These are phyloP conservation scores for Paraglomus brasilianum DNA, from an alignment of 192 early-diverging fungal genomes.

Conservation along the genomic window DNA sequence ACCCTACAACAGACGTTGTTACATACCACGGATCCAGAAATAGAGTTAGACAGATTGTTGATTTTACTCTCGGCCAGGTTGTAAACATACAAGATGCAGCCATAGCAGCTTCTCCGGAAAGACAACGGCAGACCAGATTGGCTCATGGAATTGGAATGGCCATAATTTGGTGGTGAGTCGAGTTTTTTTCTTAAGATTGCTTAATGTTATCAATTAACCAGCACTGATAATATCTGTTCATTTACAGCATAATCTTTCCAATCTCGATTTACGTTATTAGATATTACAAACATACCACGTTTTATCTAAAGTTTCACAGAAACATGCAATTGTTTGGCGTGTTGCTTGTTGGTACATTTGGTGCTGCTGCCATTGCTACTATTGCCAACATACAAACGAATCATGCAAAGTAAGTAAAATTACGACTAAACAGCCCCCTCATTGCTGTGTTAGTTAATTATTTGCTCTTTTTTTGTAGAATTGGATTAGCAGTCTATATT, in stretches of 20 bases:
- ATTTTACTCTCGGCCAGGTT: too few species aligned
- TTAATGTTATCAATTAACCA: neutral
- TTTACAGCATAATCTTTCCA: slow-evolving; percentile 16
- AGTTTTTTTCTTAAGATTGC: neutral
- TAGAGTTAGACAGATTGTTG: too few species aligned
- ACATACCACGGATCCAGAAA: too few species aligned
- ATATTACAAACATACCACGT: slow-evolving; percentile 23
- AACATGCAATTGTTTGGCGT: slow-evolving; percentile 24
- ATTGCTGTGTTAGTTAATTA: too few species aligned
- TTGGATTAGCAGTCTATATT: slow-evolving; percentile 21
- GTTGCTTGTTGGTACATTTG: slow-evolving; percentile 16
- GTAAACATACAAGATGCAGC: neutral
- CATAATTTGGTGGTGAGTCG: slow-evolving; percentile 12
- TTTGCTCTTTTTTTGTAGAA: neutral
- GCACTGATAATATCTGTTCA: neutral
- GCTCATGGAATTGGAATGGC: slow-evolving; percentile 29
- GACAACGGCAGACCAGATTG: neutral
- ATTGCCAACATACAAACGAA: neutral
- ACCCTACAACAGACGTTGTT: neutral
- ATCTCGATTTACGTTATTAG: slow-evolving; percentile 23
- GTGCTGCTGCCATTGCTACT: slow-evolving; percentile 27
- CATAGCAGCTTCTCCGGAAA: neutral
- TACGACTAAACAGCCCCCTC: too few species aligned
- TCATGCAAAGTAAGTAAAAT: slow-evolving; percentile 17
- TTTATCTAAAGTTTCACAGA: slow-evolving; percentile 24